Evolutionary conservation across 176 grass and related monocot species (phyloP).

Genomic region (Rhynchospora pubera): DNA sequence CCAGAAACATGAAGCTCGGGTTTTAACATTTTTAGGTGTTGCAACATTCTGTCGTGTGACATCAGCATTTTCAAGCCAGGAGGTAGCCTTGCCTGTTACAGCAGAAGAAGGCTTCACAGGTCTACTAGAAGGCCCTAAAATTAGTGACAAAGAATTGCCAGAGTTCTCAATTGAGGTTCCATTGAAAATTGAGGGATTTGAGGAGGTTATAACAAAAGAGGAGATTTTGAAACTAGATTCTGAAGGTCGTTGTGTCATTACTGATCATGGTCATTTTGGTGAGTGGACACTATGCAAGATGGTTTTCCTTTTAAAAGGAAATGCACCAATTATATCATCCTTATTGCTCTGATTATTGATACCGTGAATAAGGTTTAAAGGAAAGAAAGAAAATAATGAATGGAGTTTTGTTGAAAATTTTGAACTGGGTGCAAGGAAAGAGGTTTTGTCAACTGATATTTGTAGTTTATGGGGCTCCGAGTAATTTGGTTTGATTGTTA

Average conservation of each 20-base stretch:
- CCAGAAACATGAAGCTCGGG: not conserved
- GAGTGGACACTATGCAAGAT: slow-evolving; percentile 3
- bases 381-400: slow-evolving; percentile 12
- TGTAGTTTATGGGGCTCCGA: not conserved
- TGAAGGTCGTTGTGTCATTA: slow-evolving; percentile 86
- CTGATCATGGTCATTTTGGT: slow-evolving; percentile 94
- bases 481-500: too few relatives aligned
- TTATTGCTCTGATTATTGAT: not conserved
- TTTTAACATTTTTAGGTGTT: slow-evolving; percentile 50
- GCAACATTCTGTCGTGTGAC: slow-evolving; percentile 83
- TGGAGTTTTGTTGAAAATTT: not conserved
- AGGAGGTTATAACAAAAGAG: slow-evolving; percentile 58
- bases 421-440: not conserved
- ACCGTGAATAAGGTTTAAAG: not conserved
- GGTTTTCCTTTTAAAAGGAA: not conserved
- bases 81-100: slow-evolving; percentile 70
- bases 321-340: not conserved
- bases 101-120: slow-evolving; percentile 91
- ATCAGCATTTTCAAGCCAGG: slow-evolving; percentile 74
- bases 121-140: slow-evolving; percentile 36
- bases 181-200: slow-evolving; percentile 47
- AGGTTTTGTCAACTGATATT: not conserved
- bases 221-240: slow-evolving; percentile 65
- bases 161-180: slow-evolving; percentile 42
- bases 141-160: slow-evolving; percentile 29